These are phyloP conservation scores for Talaromyces sp. DNA, from an alignment of 2,329 filamentous ascomycete species.

Conservation along the genomic window DNA sequence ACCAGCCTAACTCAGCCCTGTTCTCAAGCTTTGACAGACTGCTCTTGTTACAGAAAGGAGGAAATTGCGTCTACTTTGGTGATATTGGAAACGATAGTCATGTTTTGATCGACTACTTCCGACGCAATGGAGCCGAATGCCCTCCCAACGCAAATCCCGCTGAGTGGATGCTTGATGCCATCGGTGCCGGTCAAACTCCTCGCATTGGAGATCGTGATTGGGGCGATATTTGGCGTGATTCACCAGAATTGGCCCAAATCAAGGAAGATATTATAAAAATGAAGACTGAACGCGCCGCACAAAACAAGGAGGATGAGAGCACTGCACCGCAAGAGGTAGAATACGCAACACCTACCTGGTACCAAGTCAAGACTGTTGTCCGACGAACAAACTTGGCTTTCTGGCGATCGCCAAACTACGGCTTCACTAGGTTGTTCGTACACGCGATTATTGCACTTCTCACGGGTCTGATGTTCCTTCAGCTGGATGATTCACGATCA, in stretches of 20 bases:
- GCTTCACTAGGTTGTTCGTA: constrained; percentile 82
- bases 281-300: constrained; percentile 58
- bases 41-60: constrained; percentile 53
- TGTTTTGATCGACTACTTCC: constrained; percentile 52
- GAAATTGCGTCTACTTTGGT: constrained; percentile 54
- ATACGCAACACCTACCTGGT: constrained; percentile 74
- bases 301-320: constrained; percentile 38
- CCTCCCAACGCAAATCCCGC: constrained; percentile 51
- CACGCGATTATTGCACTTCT: constrained; percentile 75
- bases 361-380: constrained; percentile 74
- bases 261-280: constrained; percentile 66
- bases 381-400: constrained; percentile 71
- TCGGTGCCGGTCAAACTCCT: constrained; percentile 69
- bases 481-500: constrained; percentile 70
- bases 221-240: constrained; percentile 74
- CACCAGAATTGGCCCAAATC: constrained; percentile 63
- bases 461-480: constrained; percentile 74
- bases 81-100: constrained; percentile 51
- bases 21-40: constrained; percentile 58
- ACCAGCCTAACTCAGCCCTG: constrained; percentile 56
- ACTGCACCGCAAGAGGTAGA: constrained; percentile 60
- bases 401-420: constrained; percentile 85
- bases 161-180: constrained; percentile 54
- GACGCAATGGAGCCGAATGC: constrained; percentile 51
- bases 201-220: constrained; percentile 73